A percentile compares a stretch with the other conserved stretches of the same genome.
phyloP scores from a whole-genome alignment of 306 rosid genomes.

The Castanea crenata region DNA sequence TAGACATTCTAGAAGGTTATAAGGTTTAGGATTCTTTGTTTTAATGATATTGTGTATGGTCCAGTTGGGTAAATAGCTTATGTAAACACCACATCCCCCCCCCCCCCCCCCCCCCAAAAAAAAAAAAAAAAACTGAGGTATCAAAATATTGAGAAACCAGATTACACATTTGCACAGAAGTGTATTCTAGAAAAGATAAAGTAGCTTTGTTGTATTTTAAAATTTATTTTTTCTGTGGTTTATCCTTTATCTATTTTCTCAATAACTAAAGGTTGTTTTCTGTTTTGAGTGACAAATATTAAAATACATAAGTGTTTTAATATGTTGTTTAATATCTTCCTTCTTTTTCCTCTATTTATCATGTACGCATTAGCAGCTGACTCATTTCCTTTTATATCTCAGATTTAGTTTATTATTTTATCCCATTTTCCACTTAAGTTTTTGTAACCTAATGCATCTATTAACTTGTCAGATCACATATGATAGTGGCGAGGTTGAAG shows the following conservation, averaged over 20 bases:
- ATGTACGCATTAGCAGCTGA: not conserved
- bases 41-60: too few relatives aligned
- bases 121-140: too few relatives aligned
- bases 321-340: not conserved
- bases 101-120: too few relatives aligned
- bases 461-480: slow-evolving; percentile 27
- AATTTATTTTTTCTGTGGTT: not conserved
- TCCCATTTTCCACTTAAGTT: not conserved
- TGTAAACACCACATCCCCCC: too few relatives aligned
- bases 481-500: slow-evolving; percentile 28
- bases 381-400: not conserved
- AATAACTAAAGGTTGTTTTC: not conserved
- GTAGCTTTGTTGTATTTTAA: not conserved
- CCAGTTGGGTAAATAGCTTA: too few relatives aligned
- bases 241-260: not conserved
- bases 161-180: not conserved
- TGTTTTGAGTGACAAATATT: not conserved
- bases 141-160: too few relatives aligned
- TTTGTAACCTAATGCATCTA: not conserved
- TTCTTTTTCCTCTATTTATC: not conserved
- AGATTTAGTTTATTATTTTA: not conserved
- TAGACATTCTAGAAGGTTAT: too few relatives aligned
- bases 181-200: not conserved
- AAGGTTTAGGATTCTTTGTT: too few relatives aligned
- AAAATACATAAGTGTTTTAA: not conserved